Evolutionary conservation across 164 flowering plant species (phyloP).

Genomic region (Vitis labrusca): DNA sequence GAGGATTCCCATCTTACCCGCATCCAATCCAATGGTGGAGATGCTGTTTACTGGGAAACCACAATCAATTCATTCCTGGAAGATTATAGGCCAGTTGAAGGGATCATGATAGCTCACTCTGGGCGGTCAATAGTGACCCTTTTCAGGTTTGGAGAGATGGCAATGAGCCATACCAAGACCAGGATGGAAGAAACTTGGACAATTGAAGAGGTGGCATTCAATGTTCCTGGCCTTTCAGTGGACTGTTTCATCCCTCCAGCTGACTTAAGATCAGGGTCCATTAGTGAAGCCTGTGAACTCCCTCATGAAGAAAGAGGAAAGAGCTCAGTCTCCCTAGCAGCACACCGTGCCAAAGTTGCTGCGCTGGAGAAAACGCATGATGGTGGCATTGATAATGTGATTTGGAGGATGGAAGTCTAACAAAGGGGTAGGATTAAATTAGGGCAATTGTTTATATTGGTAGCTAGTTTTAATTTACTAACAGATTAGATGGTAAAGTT

Average conservation of each 20-base stretch:
- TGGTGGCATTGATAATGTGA: conserved; percentile 33
- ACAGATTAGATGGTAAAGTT: conserved; percentile 29
- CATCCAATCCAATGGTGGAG: conserved; percentile 66
- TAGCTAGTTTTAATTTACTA: conserved; percentile 43
- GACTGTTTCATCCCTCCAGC: conserved; percentile 89
- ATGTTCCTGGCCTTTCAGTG: conserved; percentile 65
- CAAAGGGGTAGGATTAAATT: conserved; percentile 19
- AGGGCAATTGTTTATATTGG: conserved; percentile 58
- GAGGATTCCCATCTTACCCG: conserved; percentile 79
- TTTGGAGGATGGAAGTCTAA: conserved; percentile 71
- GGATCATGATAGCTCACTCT: conserved; percentile 76
- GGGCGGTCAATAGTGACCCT: conserved; percentile 75
- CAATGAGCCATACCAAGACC: conserved; percentile 80
- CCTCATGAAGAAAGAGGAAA: conserved; percentile 66
- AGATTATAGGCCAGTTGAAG: conserved; percentile 72
- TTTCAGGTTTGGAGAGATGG: conserved; percentile 75
- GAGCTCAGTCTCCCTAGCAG: conserved; percentile 32
- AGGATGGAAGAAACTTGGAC: conserved; percentile 89
- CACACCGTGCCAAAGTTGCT: conserved; percentile 69
- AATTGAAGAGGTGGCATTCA: conserved; percentile 80
- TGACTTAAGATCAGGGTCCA: conserved; percentile 59
- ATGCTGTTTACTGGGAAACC: conserved; percentile 84
- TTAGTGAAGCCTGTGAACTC: conserved; percentile 71
- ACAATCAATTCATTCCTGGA: conserved; percentile 71
- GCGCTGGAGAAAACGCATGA: conserved; percentile 55